phyloP scores from a whole-genome alignment of 805 yeast genomes.

The Sporopachydermia quercuum region DNA sequence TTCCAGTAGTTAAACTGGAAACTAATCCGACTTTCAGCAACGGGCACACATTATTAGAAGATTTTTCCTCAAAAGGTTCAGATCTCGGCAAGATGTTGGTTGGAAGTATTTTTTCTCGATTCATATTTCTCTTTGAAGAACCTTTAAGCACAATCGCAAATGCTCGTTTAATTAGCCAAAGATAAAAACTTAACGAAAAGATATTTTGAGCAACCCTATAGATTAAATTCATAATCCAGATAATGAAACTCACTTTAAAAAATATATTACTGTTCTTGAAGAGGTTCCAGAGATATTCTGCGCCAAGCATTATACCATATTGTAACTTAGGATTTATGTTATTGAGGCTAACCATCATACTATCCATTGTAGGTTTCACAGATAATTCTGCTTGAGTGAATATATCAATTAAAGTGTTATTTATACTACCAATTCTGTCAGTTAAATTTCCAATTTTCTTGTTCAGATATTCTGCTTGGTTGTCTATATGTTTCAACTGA shows the following conservation, averaged over 20 bases:
- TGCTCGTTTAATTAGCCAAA: conserved; percentile 1
- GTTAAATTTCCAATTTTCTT: conserved; percentile 1
- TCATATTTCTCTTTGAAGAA: conserved; percentile 1
- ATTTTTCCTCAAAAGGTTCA: not conserved
- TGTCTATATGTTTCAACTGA: conserved; percentile 1
- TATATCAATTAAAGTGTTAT: conserved; percentile 1
- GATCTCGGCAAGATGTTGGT: conserved; percentile 1
- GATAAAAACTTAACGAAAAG: conserved; percentile 1
- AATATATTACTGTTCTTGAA: conserved; percentile 1
- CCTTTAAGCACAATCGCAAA: conserved; percentile 1
- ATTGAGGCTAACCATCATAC: conserved; percentile 1
- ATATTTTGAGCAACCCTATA: conserved; percentile 1
- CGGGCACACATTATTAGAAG: conserved; percentile 1
- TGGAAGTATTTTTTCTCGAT: conserved; percentile 1
- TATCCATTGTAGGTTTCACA: conserved; percentile 1
- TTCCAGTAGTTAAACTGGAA: conserved; percentile 1
- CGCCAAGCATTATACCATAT: conserved; percentile 1
- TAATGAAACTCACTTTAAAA: conserved; percentile 1
- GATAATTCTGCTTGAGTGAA: conserved; percentile 1
- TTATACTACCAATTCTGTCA: conserved; percentile 1
- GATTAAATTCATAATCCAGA: not conserved
- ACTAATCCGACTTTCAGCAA: conserved; percentile 1
- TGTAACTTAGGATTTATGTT: conserved; percentile 1
- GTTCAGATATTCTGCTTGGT: conserved; percentile 1
- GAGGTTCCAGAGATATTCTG: conserved; percentile 1